These are phyloP conservation scores for Cryptococcus floricola DNA, from an alignment of 1,284 basidiomycete species.

Conservation along the genomic window DNA sequence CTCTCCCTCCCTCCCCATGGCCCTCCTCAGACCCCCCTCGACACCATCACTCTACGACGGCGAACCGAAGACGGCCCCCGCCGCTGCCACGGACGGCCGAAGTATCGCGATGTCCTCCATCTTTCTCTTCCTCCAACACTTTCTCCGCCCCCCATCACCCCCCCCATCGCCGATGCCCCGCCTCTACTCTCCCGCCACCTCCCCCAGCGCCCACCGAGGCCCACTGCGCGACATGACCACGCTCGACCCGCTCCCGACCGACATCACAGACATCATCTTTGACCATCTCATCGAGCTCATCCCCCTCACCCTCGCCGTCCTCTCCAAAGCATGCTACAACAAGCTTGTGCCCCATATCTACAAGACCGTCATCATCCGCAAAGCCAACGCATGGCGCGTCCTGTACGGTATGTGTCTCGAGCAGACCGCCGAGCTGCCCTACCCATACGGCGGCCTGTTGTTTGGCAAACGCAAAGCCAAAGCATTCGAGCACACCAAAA, in stretches of 20 bases:
- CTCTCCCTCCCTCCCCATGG: too few relatives aligned
- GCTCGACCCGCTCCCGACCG: neutral
- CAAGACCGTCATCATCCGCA: neutral
- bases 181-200: neutral
- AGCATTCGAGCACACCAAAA: neutral
- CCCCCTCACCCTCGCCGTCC: neutral
- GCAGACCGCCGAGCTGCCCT: conserved; percentile 3
- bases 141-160: neutral
- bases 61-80: too few relatives aligned
- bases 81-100: too few relatives aligned
- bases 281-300: neutral
- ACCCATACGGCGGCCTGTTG: conserved; percentile 1
- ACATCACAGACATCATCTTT: conserved; percentile 3
- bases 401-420: conserved; percentile 2
- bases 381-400: neutral
- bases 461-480: conserved; percentile 1
- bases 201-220: neutral
- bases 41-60: too few relatives aligned
- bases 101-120: too few relatives aligned
- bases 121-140: too few relatives aligned
- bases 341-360: neutral
- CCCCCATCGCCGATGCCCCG: neutral
- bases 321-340: conserved; percentile 1
- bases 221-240: neutral
- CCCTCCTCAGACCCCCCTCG: too few relatives aligned